Conservation (phyloP, 116 monocot genomes). For the Phalaenopsis hybrid region DNA sequence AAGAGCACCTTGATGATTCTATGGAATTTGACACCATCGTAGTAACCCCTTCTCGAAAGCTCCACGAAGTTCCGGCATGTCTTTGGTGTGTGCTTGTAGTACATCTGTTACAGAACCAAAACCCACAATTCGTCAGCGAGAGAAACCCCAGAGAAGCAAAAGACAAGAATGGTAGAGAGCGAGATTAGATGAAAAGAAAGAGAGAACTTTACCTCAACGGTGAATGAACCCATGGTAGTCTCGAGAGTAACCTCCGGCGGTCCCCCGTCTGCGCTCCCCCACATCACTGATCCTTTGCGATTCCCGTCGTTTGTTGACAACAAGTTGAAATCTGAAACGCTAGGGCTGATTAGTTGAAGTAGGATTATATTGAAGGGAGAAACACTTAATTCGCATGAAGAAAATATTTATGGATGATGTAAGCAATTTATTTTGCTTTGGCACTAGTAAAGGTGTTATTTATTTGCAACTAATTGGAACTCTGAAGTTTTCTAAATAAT, state of each 20-base stretch:
- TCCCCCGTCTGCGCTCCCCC: slow-evolving; percentile 68
- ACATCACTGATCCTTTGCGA: slow-evolving; percentile 24
- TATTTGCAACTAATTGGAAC: no score
- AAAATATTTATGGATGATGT: no score
- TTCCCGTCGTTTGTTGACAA: no score
- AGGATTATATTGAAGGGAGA: no score
- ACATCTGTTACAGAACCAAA: slow-evolving; percentile 50
- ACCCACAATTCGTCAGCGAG: neutral
- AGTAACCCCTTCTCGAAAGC: slow-evolving; percentile 97
- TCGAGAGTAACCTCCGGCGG: slow-evolving; percentile 87
- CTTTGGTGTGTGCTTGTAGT: slow-evolving; percentile 95
- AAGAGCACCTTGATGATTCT: slow-evolving; percentile 84
- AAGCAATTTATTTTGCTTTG: no score
- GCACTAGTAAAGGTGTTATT: no score
- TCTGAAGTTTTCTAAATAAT: no score
- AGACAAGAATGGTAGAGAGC: neutral
- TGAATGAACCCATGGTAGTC: slow-evolving; percentile 95
- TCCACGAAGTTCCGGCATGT: slow-evolving; percentile 98
- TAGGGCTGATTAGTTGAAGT: no score
- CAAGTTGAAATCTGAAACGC: no score
- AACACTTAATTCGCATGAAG: no score
- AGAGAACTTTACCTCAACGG: slow-evolving; percentile 49
- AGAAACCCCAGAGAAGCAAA: slow-evolving; percentile 3
- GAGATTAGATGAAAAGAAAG: neutral
- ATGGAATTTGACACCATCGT: slow-evolving; percentile 93